Conservation (phyloP, 352 stramenopile species). For the Globisporangium middletonii region DNA sequence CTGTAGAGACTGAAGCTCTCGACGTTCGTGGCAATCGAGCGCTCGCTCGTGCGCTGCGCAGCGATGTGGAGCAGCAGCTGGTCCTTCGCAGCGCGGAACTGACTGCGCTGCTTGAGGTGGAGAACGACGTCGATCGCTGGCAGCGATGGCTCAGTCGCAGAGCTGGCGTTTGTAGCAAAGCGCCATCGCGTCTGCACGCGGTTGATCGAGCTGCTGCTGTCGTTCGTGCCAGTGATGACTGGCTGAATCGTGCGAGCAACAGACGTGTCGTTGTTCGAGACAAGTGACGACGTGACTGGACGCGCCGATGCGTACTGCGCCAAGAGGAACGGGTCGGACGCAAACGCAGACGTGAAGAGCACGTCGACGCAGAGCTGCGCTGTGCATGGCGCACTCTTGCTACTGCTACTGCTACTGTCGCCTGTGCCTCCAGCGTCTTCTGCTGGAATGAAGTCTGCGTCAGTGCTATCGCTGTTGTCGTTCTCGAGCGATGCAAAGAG, state of each 20-base stretch:
- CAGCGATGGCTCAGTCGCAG: not conserved
- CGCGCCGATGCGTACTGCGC: constrained; percentile 16
- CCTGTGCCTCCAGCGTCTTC: too few relatives aligned
- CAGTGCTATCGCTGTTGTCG: not conserved
- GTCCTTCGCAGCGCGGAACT: constrained; percentile 18
- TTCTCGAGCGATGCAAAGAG: constrained; percentile 8
- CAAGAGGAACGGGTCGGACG: constrained; percentile 26
- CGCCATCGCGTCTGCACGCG: constrained; percentile 18
- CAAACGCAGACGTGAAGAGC: constrained; percentile 22
- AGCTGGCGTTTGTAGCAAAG: constrained; percentile 10
- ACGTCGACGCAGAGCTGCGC: constrained; percentile 21
- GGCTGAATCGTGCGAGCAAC: constrained; percentile 1
- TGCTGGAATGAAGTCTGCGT: not conserved
- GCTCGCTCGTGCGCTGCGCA: not conserved
- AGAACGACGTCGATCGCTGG: constrained; percentile 23
- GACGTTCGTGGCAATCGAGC: constrained; percentile 8
- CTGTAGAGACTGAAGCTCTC: constrained; percentile 27
- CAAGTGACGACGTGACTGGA: constrained; percentile 9
- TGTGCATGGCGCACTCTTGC: constrained; percentile 3
- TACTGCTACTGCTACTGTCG: not conserved
- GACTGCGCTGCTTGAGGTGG: constrained; percentile 27
- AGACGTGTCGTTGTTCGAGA: constrained; percentile 11
- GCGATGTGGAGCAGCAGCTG: constrained; percentile 25
- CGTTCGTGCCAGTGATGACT: not conserved
- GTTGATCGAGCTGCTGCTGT: not conserved